A percentile compares a stretch with the other conserved stretches of the same genome.
Evolutionary conservation across 1,284 basidiomycete species (phyloP).

Genomic region (Cryptococcus jaspeensis): DNA sequence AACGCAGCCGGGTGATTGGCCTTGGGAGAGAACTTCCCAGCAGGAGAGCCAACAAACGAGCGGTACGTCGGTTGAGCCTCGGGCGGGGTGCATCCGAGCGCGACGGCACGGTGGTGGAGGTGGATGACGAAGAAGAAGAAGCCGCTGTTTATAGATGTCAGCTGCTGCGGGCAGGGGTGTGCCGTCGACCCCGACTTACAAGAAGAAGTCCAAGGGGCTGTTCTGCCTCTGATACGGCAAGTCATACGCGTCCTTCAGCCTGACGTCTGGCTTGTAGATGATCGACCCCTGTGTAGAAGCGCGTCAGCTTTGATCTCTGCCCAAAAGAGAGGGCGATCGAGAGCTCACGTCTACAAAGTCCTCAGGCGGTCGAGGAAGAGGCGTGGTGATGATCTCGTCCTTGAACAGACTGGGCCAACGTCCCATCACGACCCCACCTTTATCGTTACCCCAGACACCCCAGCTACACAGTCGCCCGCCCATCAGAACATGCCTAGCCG

Average conservation of each 20-base stretch:
- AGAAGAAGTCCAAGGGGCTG: constrained; percentile 4
- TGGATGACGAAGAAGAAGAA: too few species aligned
- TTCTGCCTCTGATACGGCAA: constrained; percentile 6
- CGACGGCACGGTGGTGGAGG: constrained; percentile 6
- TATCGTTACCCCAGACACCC: constrained; percentile 31
- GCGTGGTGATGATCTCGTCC: constrained; percentile 26
- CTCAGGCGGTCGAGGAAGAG: constrained; percentile 20
- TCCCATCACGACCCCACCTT: constrained; percentile 13
- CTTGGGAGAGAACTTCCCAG: too few species aligned
- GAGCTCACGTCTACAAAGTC: constrained; percentile 20
- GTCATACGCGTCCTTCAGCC: constrained; percentile 17
- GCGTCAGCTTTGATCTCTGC: background rate
- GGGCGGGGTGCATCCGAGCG: constrained; percentile 4
- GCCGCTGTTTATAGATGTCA: constrained; percentile 12
- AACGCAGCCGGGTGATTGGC: constrained; percentile 23
- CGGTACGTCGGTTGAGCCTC: too few species aligned
- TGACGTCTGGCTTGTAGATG: constrained; percentile 11
- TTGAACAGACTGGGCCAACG: constrained; percentile 17
- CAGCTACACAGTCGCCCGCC: constrained; percentile 19
- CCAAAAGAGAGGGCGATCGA: too few species aligned
- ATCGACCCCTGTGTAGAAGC: constrained; percentile 3
- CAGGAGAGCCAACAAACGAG: background rate
- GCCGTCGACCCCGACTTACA: constrained; percentile 6
- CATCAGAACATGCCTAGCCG: background rate
- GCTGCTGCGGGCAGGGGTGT: background rate